These are phyloP conservation scores for Alternaria sp. DNA, from an alignment of 2,329 filamentous ascomycete species.

Conservation along the genomic window DNA sequence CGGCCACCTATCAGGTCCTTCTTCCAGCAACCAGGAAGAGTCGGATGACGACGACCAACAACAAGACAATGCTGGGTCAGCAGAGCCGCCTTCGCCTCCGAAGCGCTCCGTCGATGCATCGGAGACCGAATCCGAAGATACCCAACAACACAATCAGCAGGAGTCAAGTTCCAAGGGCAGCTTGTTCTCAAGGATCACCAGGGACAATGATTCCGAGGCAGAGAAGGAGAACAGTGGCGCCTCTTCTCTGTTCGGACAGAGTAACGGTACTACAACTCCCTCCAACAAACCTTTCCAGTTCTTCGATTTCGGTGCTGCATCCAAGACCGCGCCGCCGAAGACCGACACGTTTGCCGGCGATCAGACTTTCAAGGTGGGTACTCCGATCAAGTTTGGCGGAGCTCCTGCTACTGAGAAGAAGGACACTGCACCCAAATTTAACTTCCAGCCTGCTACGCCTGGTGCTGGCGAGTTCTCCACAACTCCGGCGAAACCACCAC, in stretches of 20 bases:
- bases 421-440: conserved; percentile 29
- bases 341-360: conserved; percentile 40
- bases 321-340: conserved; percentile 38
- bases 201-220: conserved; percentile 24
- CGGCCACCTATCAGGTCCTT: conserved; percentile 42
- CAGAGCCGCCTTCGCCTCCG: conserved; percentile 24
- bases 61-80: conserved; percentile 18
- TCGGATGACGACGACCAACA: conserved; percentile 33
- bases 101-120: conserved; percentile 34
- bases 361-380: conserved; percentile 46
- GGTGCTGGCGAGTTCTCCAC: conserved; percentile 34
- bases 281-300: conserved; percentile 30
- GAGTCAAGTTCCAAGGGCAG: conserved; percentile 20
- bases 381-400: conserved; percentile 45
- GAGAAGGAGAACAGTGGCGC: conserved; percentile 32
- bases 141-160: conserved; percentile 28
- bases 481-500: conserved; percentile 35
- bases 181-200: conserved; percentile 40
- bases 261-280: conserved; percentile 37
- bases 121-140: conserved; percentile 35
- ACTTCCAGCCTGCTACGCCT: conserved; percentile 37
- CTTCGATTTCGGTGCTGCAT: conserved; percentile 41
- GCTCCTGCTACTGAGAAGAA: conserved; percentile 29
- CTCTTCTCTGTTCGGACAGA: conserved; percentile 23
- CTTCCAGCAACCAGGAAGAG: conserved; percentile 41